These are phyloP conservation scores for Ostreobium quekettii DNA, from an alignment of 139 green algal species.

Conservation along the genomic window DNA sequence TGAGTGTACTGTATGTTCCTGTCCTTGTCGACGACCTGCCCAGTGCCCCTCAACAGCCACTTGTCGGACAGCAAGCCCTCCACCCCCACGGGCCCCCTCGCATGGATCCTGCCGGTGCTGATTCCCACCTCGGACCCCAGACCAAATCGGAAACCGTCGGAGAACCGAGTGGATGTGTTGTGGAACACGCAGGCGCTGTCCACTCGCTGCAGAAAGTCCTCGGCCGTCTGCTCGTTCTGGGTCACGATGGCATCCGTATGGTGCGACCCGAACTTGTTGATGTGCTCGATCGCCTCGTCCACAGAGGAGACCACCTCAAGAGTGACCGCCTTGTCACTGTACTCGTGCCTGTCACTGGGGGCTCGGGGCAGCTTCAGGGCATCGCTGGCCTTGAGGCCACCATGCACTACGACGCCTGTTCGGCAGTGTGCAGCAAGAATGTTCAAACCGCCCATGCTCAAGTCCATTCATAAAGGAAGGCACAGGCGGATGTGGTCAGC, in stretches of 20 bases:
- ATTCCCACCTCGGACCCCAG: constrained; percentile 84
- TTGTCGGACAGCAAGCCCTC: constrained; percentile 95
- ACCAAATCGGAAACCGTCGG: constrained; percentile 89
- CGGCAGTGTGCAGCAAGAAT: too few relatives aligned
- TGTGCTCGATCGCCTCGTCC: constrained; percentile 47
- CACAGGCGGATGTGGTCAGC: too few relatives aligned
- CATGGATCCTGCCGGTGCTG: constrained; percentile 93
- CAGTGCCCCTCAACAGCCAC: constrained; percentile 76
- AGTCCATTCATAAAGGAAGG: too few relatives aligned
- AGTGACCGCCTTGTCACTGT: constrained; percentile 67
- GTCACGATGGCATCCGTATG: constrained; percentile 84
- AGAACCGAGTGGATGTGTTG: constrained; percentile 91
- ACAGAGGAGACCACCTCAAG: constrained; percentile 75
- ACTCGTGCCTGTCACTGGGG: constrained; percentile 70
- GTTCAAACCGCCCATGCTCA: too few relatives aligned
- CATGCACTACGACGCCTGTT: too few relatives aligned
- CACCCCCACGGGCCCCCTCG: constrained; percentile 92
- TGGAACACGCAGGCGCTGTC: constrained; percentile 92
- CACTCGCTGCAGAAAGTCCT: constrained; percentile 79
- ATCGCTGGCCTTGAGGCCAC: too few relatives aligned
- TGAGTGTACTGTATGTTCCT: too few relatives aligned
- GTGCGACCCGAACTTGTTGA: constrained; percentile 64
- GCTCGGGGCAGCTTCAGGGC: constrained; percentile 47
- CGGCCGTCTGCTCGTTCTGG: constrained; percentile 52
- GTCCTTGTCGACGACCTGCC: constrained; percentile 89